Evolutionary conservation across 1,139 yeast genomes (phyloP).

Genomic region (Scheffersomyces segobiensis): DNA sequence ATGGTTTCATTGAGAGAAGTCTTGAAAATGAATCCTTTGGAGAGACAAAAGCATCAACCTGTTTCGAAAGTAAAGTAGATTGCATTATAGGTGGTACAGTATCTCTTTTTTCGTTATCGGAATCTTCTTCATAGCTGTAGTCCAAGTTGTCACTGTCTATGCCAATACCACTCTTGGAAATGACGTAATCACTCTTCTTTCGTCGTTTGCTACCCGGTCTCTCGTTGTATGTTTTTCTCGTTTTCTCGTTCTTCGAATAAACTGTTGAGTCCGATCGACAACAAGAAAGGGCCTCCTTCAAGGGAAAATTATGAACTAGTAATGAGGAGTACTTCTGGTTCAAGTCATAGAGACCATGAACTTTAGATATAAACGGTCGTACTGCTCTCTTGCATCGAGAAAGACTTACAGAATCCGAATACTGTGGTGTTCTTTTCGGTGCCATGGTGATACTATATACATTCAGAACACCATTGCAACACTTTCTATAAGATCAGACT

Average conservation of each 20-base stretch:
- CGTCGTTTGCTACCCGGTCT: not conserved
- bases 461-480: not conserved
- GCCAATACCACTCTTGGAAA: not conserved
- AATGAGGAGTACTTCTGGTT: conserved; percentile 23
- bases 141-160: not conserved
- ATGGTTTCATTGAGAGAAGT: conserved; percentile 25
- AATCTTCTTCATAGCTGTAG: not conserved
- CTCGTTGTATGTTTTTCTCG: not conserved
- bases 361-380: conserved; percentile 39
- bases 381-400: conserved; percentile 35
- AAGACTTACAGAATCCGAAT: conserved; percentile 1
- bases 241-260: not conserved
- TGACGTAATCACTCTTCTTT: not conserved
- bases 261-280: not conserved
- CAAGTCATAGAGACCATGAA: conserved; percentile 34
- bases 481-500: not conserved
- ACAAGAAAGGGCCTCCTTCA: not conserved
- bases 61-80: not conserved
- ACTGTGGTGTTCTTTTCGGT: not conserved
- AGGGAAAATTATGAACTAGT: not conserved
- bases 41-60: conserved; percentile 7
- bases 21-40: conserved; percentile 28
- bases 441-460: not conserved
- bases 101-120: not conserved
- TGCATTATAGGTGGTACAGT: not conserved